Evolutionary conservation across 441 rosid species (phyloP).

Genomic region (Populus trichocarpa): DNA sequence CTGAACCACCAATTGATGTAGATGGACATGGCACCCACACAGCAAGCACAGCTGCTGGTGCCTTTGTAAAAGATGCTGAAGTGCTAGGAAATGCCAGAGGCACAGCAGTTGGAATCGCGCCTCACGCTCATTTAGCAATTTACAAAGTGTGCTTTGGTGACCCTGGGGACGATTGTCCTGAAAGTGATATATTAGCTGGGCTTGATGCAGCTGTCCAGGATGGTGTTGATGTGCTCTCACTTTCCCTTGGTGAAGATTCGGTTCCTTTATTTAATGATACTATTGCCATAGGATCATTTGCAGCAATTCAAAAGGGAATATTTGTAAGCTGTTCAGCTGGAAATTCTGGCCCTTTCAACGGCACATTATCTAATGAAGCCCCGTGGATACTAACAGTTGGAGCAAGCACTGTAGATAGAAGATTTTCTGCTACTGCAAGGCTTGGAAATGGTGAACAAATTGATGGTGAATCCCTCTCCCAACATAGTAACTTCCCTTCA

Average conservation of each 20-base stretch:
- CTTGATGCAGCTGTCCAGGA: constrained; percentile 28
- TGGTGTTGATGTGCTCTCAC: constrained; percentile 19
- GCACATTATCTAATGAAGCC: constrained; percentile 42
- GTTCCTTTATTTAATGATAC: constrained; percentile 29
- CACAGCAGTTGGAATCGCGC: constrained; percentile 28
- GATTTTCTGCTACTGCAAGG: constrained; percentile 32
- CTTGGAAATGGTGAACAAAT: constrained; percentile 39
- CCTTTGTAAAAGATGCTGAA: constrained; percentile 16
- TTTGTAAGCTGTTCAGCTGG: constrained; percentile 45
- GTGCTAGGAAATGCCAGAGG: constrained; percentile 26
- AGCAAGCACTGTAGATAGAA: constrained; percentile 44
- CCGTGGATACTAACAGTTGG: constrained; percentile 58
- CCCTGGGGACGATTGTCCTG: constrained; percentile 25
- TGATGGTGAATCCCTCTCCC: constrained; percentile 38
- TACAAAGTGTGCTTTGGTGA: constrained; percentile 31
- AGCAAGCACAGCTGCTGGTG: constrained; percentile 39
- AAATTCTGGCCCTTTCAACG: constrained; percentile 36
- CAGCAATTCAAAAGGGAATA: constrained; percentile 43
- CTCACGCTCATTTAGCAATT: constrained; percentile 28
- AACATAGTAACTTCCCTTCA: constrained; percentile 27
- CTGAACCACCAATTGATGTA: constrained; percentile 28
- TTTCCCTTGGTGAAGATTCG: constrained; percentile 20
- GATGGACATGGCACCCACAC: constrained; percentile 48
- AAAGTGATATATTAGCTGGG: constrained; percentile 25
- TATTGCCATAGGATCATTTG: constrained; percentile 35